phyloP scores from a whole-genome alignment of 2,329 filamentous ascomycete species.

The Mycosphaerella arachidis region DNA sequence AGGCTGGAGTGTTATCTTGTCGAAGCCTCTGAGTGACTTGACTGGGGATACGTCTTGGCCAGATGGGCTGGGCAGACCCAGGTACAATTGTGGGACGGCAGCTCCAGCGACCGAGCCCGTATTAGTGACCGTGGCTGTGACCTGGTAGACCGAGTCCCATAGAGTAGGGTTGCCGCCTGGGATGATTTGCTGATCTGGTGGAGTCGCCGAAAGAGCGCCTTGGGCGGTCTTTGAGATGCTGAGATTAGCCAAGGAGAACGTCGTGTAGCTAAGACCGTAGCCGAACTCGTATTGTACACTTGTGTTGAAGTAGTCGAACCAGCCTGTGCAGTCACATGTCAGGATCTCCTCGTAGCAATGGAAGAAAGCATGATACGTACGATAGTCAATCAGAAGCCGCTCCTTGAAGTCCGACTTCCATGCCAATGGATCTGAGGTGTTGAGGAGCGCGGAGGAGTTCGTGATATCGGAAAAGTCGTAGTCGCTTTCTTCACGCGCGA shows the following conservation, averaged over 20 bases:
- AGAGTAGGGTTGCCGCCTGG: slow-evolving; percentile 61
- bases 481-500: slow-evolving; percentile 59
- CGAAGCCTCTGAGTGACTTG: slow-evolving; percentile 42
- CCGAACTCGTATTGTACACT: slow-evolving; percentile 31
- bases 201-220: slow-evolving; percentile 48
- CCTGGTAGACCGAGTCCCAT: slow-evolving; percentile 52
- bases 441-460: slow-evolving; percentile 33
- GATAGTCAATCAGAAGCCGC: slow-evolving; percentile 52
- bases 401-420: slow-evolving; percentile 51
- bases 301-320: slow-evolving; percentile 42
- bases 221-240: slow-evolving; percentile 7
- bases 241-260: slow-evolving; percentile 20
- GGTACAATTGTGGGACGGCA: slow-evolving; percentile 56
- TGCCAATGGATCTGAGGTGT: slow-evolving; percentile 35
- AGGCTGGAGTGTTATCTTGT: slow-evolving; percentile 37
- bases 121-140: slow-evolving; percentile 55
- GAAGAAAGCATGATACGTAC: slow-evolving; percentile 16
- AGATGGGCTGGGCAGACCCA: slow-evolving; percentile 42
- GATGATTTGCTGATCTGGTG: slow-evolving; percentile 44
- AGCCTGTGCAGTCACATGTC: slow-evolving; percentile 12
- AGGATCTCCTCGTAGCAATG: neutral
- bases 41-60: slow-evolving; percentile 44
- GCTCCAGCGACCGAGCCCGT: slow-evolving; percentile 53
- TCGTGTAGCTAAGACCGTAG: slow-evolving; percentile 26
- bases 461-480: slow-evolving; percentile 33